Evolutionary conservation across 2,329 filamentous ascomycete species (phyloP), one percentile per base, ranked within the genome.

Genomic region (Colletotrichum tofieldiae): DNA sequence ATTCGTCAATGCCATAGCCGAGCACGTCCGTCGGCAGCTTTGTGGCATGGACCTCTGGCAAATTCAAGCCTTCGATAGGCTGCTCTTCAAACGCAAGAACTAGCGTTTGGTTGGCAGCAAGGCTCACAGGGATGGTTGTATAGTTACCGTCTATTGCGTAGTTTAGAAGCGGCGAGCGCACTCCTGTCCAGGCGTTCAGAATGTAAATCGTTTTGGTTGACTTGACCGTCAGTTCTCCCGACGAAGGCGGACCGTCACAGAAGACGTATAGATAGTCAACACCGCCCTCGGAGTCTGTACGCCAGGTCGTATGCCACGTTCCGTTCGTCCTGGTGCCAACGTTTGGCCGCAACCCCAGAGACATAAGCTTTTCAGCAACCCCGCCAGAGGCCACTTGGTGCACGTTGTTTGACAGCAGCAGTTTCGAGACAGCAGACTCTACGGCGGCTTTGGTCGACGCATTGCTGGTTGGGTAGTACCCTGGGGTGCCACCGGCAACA

Each of bases 401-500:
- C 2, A 74, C 68, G 20, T 65, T 63, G 6, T 60, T 18, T 3
- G 26, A 26, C 23, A 20, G 5, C 20, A 68, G 26, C 5, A 65
- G n/a, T 5, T 49, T 1, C 6, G 29, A 3, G 11, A 69, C 11
- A 9, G 20, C 7, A 8, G 20, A 14, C 3, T 39, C 29, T 6
- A 55, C 16, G 45, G 54, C 12, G 35, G 16, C n/a, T 58, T 16
- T 41, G 26, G 16, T 8, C 5, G 35, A 35, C 35, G 35, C 5
- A 8, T 35, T 35, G 35, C 35, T 35, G 35, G 49, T 45, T 16
- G 55, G 45, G 20, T 68, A 69, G 12, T 45, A 14, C 8, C 43
- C 54, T 1, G 61, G 66, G 0, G 14, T 18, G 20, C 45, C 37
- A 14, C 73, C 68, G 5, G 45, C 76, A 58, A 87, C 78, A 20